phyloP scores from a whole-genome alignment of 2,329 filamentous ascomycete genomes.

The Xylariaceae sp. region DNA sequence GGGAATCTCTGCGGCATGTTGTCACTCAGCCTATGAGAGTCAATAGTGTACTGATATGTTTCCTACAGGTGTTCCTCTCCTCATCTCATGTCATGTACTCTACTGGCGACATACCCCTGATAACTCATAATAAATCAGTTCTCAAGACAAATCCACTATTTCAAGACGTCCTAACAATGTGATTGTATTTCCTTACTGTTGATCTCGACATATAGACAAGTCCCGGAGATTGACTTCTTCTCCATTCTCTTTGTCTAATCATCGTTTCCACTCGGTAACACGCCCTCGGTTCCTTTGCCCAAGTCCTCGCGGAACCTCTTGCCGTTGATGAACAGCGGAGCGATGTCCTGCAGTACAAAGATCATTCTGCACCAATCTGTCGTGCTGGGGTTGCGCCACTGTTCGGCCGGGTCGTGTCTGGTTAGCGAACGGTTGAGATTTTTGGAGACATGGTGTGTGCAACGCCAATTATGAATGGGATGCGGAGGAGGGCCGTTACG shows the following conservation, averaged over 20 bases:
- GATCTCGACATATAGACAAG: background rate
- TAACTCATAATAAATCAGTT: background rate
- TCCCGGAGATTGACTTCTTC: background rate
- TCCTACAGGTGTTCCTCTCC: background rate
- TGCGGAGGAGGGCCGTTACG: background rate
- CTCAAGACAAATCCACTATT: no score
- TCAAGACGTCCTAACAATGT: background rate
- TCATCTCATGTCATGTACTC: background rate
- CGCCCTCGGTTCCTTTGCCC: slow-evolving; percentile 24
- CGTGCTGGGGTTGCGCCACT: slow-evolving; percentile 21
- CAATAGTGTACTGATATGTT: background rate
- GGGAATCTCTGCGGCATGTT: background rate
- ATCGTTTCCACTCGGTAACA: slow-evolving; percentile 28
- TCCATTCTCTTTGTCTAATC: slow-evolving; percentile 6
- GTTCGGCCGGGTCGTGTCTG: background rate
- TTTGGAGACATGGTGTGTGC: background rate
- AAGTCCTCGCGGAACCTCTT: slow-evolving; percentile 28
- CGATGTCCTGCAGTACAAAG: slow-evolving; percentile 36
- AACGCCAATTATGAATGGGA: background rate
- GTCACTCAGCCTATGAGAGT: background rate
- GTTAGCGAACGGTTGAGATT: slow-evolving; percentile 4
- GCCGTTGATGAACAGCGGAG: slow-evolving; percentile 27
- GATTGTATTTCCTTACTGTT: background rate
- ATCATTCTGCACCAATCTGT: slow-evolving; percentile 21
- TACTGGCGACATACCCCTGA: background rate